These are phyloP conservation scores for Macrophomina tecta DNA, from an alignment of 2,329 filamentous ascomycete species.

Conservation along the genomic window DNA sequence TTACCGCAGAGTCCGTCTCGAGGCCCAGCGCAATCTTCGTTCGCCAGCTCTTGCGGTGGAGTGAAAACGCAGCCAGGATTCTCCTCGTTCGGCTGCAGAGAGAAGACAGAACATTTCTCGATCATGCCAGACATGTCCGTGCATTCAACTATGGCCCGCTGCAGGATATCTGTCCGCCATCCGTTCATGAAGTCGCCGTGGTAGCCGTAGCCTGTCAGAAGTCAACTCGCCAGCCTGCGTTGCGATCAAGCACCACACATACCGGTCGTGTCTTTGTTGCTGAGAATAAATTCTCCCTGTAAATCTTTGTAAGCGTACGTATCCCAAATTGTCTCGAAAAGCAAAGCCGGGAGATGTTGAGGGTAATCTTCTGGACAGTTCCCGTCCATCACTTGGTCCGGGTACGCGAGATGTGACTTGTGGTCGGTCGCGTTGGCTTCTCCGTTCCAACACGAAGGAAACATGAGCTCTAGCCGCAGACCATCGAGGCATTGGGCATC, in stretches of 20 bases:
- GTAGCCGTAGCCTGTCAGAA: constrained; percentile 66
- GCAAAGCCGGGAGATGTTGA: constrained; percentile 62
- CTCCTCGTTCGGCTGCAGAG: constrained; percentile 64
- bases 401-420: constrained; percentile 71
- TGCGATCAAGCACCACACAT: constrained; percentile 52
- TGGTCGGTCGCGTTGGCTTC: constrained; percentile 63
- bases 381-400: constrained; percentile 58
- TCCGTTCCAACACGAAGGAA: constrained; percentile 78
- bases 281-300: constrained; percentile 67
- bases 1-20: constrained; percentile 70
- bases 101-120: constrained; percentile 76
- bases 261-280: constrained; percentile 75
- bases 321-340: constrained; percentile 65
- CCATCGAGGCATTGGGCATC: constrained; percentile 82
- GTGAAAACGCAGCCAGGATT: constrained; percentile 67
- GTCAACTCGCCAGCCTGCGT: not conserved
- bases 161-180: constrained; percentile 71
- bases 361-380: constrained; percentile 61
- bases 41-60: constrained; percentile 58
- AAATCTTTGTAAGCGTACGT: constrained; percentile 58
- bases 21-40: constrained; percentile 66
- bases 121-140: constrained; percentile 73
- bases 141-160: constrained; percentile 73
- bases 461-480: constrained; percentile 73
- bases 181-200: constrained; percentile 76